A percentile compares a stretch with the other conserved stretches of the same genome.
Evolutionary conservation across 2,329 filamentous ascomycete species (phyloP).

Genomic region (Harringtonia aguacate): DNA sequence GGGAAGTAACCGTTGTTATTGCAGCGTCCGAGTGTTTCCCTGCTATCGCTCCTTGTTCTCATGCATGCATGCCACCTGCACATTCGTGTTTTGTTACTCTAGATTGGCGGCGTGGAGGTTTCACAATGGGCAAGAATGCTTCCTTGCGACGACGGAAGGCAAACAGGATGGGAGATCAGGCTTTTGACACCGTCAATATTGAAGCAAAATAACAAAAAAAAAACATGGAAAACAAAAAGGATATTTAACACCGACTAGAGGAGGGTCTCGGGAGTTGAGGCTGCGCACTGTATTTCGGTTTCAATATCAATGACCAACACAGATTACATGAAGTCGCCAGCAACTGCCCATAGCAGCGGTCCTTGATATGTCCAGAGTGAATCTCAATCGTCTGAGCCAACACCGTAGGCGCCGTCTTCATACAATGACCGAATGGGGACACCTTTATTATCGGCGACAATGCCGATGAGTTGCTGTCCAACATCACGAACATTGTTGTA

Average conservation of each 20-base stretch:
- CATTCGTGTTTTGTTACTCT: slow-evolving; percentile 8
- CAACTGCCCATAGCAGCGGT: too few species aligned
- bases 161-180: neutral
- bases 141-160: slow-evolving; percentile 4
- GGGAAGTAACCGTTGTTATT: neutral
- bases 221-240: slow-evolving; percentile 4
- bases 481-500: slow-evolving; percentile 29
- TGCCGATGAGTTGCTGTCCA: slow-evolving; percentile 25
- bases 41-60: neutral
- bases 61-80: neutral
- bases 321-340: too few species aligned
- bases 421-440: slow-evolving; percentile 21
- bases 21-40: neutral
- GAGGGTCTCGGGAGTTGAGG: neutral
- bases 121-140: slow-evolving; percentile 7
- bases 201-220: slow-evolving; percentile 4
- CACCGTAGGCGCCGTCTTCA: slow-evolving; percentile 18
- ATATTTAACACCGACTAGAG: neutral
- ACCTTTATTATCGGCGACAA: slow-evolving; percentile 24
- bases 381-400: slow-evolving; percentile 13
- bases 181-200: slow-evolving; percentile 1
- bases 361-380: too few species aligned
- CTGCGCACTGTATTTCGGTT: too few species aligned
- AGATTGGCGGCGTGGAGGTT: slow-evolving; percentile 5
- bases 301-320: too few species aligned